Base-by-base conservation (phyloP, 169 alveolate genomes). In the Cryptosporidium viatorum region DNA sequence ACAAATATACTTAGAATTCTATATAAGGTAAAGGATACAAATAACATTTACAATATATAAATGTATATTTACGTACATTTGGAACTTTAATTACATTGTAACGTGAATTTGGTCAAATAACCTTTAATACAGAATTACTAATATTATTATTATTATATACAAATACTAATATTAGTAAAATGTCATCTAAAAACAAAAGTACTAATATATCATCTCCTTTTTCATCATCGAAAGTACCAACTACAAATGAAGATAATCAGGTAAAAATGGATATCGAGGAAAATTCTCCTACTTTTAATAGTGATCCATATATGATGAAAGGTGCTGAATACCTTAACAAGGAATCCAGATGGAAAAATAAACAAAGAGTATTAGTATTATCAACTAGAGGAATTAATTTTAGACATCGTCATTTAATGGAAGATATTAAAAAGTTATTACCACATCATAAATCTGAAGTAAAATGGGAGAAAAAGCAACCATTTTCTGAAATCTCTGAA, bases 391-490 rank as follows among this genome's bases (percentile, higher is more conserved):
- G 99, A 58, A 97, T 97, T 21, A 94, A 98, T 31, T 96, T 95
- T 65, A 93, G 97, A 85, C 96, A 97, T 60, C 92, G 98, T 74
- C 98, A 97, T 85, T 94, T 98, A 68, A 92, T 98, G 87, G 96
- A 94, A 45, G 99, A 99, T 91, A 75, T 99, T 37, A 94, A 96
- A 84, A 94, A 95, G 85, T 94, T 99, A 70, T 93, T 99, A 41
- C 99, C 99, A 26, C 99, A 99, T 94, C 98, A 97, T 91, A 98
- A 97, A 89, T 93, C 98, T 71, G 99, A 98, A 93, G 97, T 93
- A 31, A 96, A 96, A 70, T 94, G 97, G 97, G 96, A 95, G 62
- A 95, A 94, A 89, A 96, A 95, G 84, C 94, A 92, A 62, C 93
- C 94, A 52, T 92, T 94, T 87, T 87, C 89, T 85, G 94, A 94